Evolutionary conservation across 1,139 yeast species (phyloP).

Genomic region (Pichia sp.): DNA sequence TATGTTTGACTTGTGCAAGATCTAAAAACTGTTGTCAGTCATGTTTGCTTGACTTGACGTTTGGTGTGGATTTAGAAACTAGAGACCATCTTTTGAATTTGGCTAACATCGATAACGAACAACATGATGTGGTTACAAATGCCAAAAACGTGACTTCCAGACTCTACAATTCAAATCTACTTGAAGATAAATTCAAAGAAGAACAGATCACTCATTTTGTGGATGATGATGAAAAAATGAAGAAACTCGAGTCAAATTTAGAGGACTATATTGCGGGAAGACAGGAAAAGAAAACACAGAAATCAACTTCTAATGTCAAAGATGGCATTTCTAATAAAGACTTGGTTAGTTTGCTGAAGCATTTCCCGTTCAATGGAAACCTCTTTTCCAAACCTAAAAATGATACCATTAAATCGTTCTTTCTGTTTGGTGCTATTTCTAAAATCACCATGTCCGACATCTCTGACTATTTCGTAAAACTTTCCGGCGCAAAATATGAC

Average conservation of each 20-base stretch:
- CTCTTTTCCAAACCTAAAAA: conserved; percentile 36
- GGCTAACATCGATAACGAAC: conserved; percentile 43
- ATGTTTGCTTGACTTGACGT: conserved; percentile 75
- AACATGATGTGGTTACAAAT: conserved; percentile 26
- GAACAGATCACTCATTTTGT: conserved; percentile 17
- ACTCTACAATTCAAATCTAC: conserved; percentile 43
- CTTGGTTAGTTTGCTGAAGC: conserved; percentile 30
- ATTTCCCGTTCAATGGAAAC: conserved; percentile 55
- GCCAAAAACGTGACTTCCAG: conserved; percentile 38
- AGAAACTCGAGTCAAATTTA: conserved; percentile 15
- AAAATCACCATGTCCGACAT: conserved; percentile 59
- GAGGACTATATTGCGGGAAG: conserved; percentile 5
- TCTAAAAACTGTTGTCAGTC: conserved; percentile 80
- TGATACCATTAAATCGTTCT: conserved; percentile 40
- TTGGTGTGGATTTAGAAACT: conserved; percentile 68
- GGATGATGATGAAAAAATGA: conserved; percentile 25
- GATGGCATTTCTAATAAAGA: not conserved
- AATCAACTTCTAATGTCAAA: not conserved
- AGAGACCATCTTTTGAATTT: conserved; percentile 77
- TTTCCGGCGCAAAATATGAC: conserved; percentile 28
- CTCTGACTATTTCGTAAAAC: conserved; percentile 36
- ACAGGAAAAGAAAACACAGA: not conserved
- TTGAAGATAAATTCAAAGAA: conserved; percentile 29
- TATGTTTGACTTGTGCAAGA: conserved; percentile 74
- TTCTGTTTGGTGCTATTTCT: conserved; percentile 63